These are phyloP conservation scores for Gaultheria prostrata DNA, from an alignment of 148 eudicot genomes.

Conservation along the genomic window DNA sequence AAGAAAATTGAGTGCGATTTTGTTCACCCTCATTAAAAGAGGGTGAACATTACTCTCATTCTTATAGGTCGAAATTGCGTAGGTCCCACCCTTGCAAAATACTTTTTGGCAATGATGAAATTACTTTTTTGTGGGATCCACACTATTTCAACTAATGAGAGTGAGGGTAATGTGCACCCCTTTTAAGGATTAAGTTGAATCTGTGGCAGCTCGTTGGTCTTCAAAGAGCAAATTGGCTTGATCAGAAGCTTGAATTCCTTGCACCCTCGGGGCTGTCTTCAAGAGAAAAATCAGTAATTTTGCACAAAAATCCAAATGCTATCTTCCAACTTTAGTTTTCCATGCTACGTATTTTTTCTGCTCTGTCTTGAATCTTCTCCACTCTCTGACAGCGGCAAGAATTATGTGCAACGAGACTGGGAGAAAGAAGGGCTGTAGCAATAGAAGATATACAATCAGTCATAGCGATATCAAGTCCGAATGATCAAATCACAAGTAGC, in stretches of 20 bases:
- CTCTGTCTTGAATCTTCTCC: slow-evolving; percentile 77
- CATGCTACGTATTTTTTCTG: slow-evolving; percentile 55
- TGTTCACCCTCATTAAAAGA: too few relatives aligned
- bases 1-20: too few relatives aligned
- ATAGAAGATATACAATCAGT: background rate
- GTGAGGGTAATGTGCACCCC: too few relatives aligned
- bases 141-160: too few relatives aligned
- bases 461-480: background rate
- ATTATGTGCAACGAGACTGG: slow-evolving; percentile 62
- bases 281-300: background rate
- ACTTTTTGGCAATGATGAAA: too few relatives aligned
- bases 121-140: too few relatives aligned
- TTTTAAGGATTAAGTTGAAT: background rate
- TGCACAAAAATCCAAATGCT: background rate
- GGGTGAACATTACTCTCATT: too few relatives aligned
- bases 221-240: background rate
- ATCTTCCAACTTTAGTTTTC: slow-evolving; percentile 37
- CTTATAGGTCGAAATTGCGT: too few relatives aligned
- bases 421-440: slow-evolving; percentile 87
- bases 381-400: slow-evolving; percentile 77
- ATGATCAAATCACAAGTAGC: background rate
- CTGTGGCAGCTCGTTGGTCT: background rate
- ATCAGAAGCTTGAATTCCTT: slow-evolving; percentile 5
- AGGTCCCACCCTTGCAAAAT: too few relatives aligned
- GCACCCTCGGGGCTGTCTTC: background rate